These are phyloP conservation scores for Raphanus raphanistrum DNA, from an alignment of 345 rosid genomes.

Conservation along the genomic window DNA sequence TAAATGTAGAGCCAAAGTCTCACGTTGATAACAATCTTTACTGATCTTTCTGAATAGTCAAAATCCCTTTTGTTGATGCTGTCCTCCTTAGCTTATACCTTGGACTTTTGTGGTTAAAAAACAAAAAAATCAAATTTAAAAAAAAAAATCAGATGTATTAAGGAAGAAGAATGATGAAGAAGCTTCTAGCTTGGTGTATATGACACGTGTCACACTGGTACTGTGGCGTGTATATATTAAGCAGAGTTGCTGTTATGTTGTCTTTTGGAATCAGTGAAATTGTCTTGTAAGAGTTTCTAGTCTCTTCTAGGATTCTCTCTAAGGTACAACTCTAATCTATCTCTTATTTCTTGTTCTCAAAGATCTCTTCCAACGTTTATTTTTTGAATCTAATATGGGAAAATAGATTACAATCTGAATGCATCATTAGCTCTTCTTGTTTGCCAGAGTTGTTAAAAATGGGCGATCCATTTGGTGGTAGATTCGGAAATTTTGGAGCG, in stretches of 20 bases:
- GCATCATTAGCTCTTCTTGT: too few relatives aligned
- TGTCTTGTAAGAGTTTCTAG: slow-evolving; percentile 22
- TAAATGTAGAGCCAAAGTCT: slow-evolving; percentile 21
- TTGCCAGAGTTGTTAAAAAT: slow-evolving; percentile 21
- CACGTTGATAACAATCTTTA: slow-evolving; percentile 3
- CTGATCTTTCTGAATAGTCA: slow-evolving; percentile 7
- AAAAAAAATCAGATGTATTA: not conserved
- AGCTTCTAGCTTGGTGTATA: slow-evolving; percentile 27
- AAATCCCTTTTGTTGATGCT: slow-evolving; percentile 1
- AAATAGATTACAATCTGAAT: too few relatives aligned
- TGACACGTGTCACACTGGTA: slow-evolving; percentile 30
- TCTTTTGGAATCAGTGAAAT: not conserved
- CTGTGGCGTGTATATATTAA: not conserved
- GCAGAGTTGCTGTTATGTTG: not conserved
- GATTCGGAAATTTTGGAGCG: slow-evolving; percentile 44
- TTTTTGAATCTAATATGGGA: not conserved
- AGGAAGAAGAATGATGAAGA: slow-evolving; percentile 25
- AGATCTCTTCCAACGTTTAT: not conserved
- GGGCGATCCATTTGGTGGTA: slow-evolving; percentile 51
- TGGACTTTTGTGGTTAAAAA: not conserved
- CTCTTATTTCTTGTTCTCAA: not conserved
- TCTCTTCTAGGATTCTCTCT: slow-evolving; percentile 15
- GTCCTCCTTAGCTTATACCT: not conserved
- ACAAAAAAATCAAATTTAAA: not conserved
- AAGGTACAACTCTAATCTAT: slow-evolving; percentile 20